Conservation (phyloP, 2,329 filamentous ascomycete species). For the Diaporthe citrichinensis region DNA sequence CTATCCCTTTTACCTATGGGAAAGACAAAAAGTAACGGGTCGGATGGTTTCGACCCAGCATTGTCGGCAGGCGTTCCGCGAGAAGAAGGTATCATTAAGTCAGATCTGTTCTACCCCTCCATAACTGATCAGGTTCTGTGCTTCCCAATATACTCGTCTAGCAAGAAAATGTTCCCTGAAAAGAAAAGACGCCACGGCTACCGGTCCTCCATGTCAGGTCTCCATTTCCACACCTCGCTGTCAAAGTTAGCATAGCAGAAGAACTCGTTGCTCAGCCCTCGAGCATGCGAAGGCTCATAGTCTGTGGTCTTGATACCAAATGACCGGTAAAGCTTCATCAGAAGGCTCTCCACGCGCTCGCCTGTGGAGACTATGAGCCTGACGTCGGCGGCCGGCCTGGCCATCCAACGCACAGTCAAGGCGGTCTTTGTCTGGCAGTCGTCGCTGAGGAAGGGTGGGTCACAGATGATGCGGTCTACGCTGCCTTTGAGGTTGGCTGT, state of each 20-base stretch:
- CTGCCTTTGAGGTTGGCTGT: conserved; percentile 70
- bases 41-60: conserved; percentile 1
- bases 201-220: conserved; percentile 45
- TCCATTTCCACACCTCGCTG: conserved; percentile 66
- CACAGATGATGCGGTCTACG: conserved; percentile 79
- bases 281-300: conserved; percentile 78
- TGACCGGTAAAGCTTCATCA: conserved; percentile 76
- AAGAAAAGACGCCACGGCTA: neutral
- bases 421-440: conserved; percentile 88
- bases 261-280: conserved; percentile 85
- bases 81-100: conserved; percentile 14
- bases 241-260: conserved; percentile 86
- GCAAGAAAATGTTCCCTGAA: neutral
- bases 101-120: conserved; percentile 13
- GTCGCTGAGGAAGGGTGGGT: conserved; percentile 84
- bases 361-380: conserved; percentile 80
- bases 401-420: conserved; percentile 81
- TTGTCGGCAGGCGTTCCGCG: conserved; percentile 32
- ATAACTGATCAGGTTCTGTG: conserved; percentile 10
- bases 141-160: conserved; percentile 1
- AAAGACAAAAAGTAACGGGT: conserved; percentile 14
- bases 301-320: conserved; percentile 75
- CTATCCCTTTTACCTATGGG: conserved; percentile 1
- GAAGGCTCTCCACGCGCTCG: conserved; percentile 78
- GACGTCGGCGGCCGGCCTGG: conserved; percentile 56